A percentile compares a stretch with the other conserved stretches of the same genome.
These are phyloP conservation scores for Exophiala aquamarina DNA, from an alignment of 2,329 filamentous ascomycete genomes.

Conservation along the genomic window DNA sequence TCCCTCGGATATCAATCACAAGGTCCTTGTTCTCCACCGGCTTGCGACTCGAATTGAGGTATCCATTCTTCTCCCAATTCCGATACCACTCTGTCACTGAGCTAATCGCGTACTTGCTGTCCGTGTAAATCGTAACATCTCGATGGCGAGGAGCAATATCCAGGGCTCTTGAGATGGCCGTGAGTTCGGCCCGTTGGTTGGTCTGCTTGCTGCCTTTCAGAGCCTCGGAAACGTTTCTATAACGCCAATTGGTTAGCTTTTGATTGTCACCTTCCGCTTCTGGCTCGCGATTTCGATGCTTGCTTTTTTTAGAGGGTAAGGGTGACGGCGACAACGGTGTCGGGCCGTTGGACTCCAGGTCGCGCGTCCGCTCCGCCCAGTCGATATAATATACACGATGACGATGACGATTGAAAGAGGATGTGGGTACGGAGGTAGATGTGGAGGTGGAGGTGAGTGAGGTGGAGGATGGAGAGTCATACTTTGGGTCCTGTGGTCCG, in stretches of 20 bases:
- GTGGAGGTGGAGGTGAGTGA: constrained; percentile 7
- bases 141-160: constrained; percentile 69
- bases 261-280: constrained; percentile 11
- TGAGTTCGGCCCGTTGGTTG: constrained; percentile 94
- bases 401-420: constrained; percentile 6
- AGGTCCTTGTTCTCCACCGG: constrained; percentile 85
- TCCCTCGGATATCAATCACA: constrained; percentile 68
- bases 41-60: constrained; percentile 70
- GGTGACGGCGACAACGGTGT: not conserved
- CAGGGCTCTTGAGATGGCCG: constrained; percentile 79
- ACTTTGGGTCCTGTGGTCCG: constrained; percentile 58
- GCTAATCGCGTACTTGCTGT: constrained; percentile 87
- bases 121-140: constrained; percentile 76
- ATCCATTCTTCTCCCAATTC: constrained; percentile 74
- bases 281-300: constrained; percentile 6
- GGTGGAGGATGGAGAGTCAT: constrained; percentile 29
- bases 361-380: constrained; percentile 20
- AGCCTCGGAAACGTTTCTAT: constrained; percentile 72
- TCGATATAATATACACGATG: constrained; percentile 27
- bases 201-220: constrained; percentile 76
- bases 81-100: constrained; percentile 82
- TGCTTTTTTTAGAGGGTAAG: not conserved
- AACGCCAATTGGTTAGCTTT: constrained; percentile 29
- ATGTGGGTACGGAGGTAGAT: too few relatives aligned
- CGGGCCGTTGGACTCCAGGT: not conserved